Evolutionary conservation across 352 stramenopile genomes (phyloP).

Genomic region (Phytophthora quininea): DNA sequence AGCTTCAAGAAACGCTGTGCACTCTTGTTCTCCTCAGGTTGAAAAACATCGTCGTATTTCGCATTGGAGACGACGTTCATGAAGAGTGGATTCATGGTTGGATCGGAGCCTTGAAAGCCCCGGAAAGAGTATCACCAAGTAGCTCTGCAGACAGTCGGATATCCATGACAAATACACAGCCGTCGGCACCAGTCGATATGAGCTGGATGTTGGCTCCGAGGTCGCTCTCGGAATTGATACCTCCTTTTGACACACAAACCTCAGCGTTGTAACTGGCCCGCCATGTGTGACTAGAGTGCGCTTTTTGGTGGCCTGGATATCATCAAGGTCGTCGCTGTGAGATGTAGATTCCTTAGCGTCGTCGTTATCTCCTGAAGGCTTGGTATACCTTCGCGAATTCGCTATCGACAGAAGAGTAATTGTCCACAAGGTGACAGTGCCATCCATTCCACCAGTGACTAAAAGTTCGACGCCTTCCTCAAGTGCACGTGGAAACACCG

Average conservation of each 20-base stretch:
- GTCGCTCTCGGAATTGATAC: constrained; percentile 6
- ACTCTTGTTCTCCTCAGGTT: constrained; percentile 47
- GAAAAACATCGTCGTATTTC: constrained; percentile 75
- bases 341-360: constrained; percentile 5
- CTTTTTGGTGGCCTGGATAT: constrained; percentile 73
- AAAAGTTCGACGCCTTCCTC: constrained; percentile 62
- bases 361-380: constrained; percentile 5
- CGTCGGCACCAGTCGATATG: constrained; percentile 66
- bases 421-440: constrained; percentile 73
- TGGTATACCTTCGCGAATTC: constrained; percentile 13
- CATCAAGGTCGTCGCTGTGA: constrained; percentile 47
- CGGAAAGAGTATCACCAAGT: constrained; percentile 26
- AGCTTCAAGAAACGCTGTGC: constrained; percentile 49
- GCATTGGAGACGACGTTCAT: constrained; percentile 65
- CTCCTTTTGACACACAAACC: constrained; percentile 45
- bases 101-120: constrained; percentile 8
- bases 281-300: constrained; percentile 62
- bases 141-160: constrained; percentile 46
- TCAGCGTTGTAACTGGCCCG: constrained; percentile 60
- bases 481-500: constrained; percentile 49
- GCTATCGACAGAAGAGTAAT: constrained; percentile 38
- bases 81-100: constrained; percentile 60
- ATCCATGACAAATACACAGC: constrained; percentile 72
- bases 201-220: constrained; percentile 47
- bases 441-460: constrained; percentile 67